Evolutionary conservation across 495 filamentous ascomycete species (phyloP).

Genomic region (Xylaria cubensis): DNA sequence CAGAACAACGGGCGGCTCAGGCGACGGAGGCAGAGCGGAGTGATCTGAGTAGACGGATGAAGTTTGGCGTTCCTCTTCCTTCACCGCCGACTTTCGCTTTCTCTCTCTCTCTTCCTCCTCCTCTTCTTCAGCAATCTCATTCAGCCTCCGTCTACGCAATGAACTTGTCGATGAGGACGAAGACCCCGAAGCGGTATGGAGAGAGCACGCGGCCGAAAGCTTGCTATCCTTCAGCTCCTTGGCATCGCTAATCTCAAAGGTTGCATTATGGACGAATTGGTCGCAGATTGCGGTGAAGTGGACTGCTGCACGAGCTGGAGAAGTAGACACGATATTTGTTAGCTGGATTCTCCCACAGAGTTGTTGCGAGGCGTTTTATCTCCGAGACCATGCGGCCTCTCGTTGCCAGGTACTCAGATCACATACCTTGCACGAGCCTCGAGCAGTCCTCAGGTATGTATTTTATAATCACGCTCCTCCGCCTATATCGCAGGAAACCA

Average conservation of each 20-base stretch:
- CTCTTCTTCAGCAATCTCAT: constrained; percentile 89
- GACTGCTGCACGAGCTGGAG: constrained; percentile 84
- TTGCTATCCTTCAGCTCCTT: constrained; percentile 86
- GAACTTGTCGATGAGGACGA: constrained; percentile 87
- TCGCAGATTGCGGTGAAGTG: constrained; percentile 89
- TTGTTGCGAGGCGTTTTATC: neutral
- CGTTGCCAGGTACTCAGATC: neutral
- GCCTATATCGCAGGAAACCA: constrained; percentile 87
- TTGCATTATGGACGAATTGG: constrained; percentile 85
- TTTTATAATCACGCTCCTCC: constrained; percentile 89
- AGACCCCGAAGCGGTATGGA: constrained; percentile 88
- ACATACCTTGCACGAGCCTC: constrained; percentile 84
- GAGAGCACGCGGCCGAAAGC: constrained; percentile 84
- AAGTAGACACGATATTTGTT: constrained; percentile 6
- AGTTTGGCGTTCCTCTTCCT: constrained; percentile 44
- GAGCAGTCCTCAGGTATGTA: constrained; percentile 91
- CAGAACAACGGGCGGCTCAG: constrained; percentile 31
- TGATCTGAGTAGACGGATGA: constrained; percentile 39
- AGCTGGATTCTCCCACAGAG: constrained; percentile 1
- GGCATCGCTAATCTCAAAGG: constrained; percentile 72
- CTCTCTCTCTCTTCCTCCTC: constrained; percentile 62
- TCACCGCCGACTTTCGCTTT: constrained; percentile 56
- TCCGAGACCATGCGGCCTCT: constrained; percentile 22
- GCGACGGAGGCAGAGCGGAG: constrained; percentile 24
- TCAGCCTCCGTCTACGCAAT: constrained; percentile 73